Base-by-base conservation (phyloP, 106 monocot genomes). In the Triglochin maritima region DNA sequence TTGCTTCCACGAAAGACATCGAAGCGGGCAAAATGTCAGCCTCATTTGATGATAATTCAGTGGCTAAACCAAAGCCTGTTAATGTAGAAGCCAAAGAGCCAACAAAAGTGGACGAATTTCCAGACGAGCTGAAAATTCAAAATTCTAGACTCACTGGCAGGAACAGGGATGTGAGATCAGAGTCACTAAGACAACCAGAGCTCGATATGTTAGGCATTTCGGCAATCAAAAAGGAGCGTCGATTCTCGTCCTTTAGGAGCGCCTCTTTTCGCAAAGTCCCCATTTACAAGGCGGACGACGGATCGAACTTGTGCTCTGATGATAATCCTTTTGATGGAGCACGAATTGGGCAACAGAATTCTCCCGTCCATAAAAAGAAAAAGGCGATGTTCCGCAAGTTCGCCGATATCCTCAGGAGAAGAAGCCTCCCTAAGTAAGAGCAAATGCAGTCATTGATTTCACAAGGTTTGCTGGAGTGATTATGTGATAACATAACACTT, bases 351-450 rank as follows among this genome's bases (percentile, higher is more conserved):
- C 57, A 5, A 48, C 43, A 4, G 47, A 63, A 45, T 44, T 71
- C 72, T 17, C 69, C 69, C n/a, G 70, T 6, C 44, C 62, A 69
- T 47, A 84, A 74, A 56, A 88, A 79, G 66, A 88, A 83, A 70
- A 81, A 65, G 59, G 70, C 66, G 41, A 78, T 86, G 41, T 50
- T 89, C 43, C 58, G 78, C 3, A 83, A 69, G 44, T 78, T 86
- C 57, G 75, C 81, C 41, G 81, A 80, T 6, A 42, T 86, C 17
- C 50, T 86, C 46, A 83, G 78, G 70, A 81, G 81, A 55, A 80
- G 75, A 47, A 47, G 63, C 60, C 29, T 29, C 29, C 29, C 29
- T 29, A 29, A 29, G 29, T 29, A 29, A 29, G 29, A 29, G 29
- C 29, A 29, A 29, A 29, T 29, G 29, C 29, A 29, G 29, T 1